Evolutionary conservation across 2,329 filamentous ascomycete genomes (phyloP).

Genomic region (Penicillium sp.): DNA sequence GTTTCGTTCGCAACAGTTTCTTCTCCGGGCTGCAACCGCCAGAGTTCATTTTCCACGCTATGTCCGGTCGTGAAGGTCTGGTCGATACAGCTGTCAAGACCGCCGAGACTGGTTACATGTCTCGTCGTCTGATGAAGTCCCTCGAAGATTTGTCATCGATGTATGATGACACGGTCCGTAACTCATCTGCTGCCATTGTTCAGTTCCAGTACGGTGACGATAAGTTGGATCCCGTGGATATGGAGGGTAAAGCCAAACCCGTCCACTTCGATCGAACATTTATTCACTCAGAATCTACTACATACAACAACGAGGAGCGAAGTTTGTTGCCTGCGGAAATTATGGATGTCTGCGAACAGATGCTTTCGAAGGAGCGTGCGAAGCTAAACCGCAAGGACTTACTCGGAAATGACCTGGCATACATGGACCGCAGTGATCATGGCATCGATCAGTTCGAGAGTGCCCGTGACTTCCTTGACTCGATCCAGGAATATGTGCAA

Average conservation of each 20-base stretch:
- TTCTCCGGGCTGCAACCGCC: conserved; percentile 86
- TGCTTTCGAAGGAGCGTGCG: conserved; percentile 65
- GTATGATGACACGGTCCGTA: conserved; percentile 93
- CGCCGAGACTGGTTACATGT: conserved; percentile 99
- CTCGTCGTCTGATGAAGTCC: conserved; percentile 94
- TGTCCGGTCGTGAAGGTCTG: conserved; percentile 95
- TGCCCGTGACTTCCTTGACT: conserved; percentile 74
- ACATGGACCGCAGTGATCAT: conserved; percentile 66
- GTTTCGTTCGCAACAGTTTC: conserved; percentile 96
- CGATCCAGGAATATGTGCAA: conserved; percentile 69
- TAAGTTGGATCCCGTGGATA: conserved; percentile 91
- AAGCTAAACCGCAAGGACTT: conserved; percentile 63
- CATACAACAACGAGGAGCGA: conserved; percentile 73
- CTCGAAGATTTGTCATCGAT: conserved; percentile 89
- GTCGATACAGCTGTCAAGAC: conserved; percentile 99
- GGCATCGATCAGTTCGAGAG: conserved; percentile 76
- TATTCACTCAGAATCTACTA: conserved; percentile 71
- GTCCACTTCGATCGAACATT: conserved; percentile 91
- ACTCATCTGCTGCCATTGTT: conserved; percentile 81
- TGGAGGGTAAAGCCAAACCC: conserved; percentile 90
- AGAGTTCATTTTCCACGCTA: conserved; percentile 97
- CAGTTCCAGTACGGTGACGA: conserved; percentile 98
- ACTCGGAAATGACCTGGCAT: conserved; percentile 61
- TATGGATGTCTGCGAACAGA: conserved; percentile 61
- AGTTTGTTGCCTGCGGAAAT: conserved; percentile 75